Conservation (phyloP, 352 stramenopile species). For the Phytopythium chamaehyphon region DNA sequence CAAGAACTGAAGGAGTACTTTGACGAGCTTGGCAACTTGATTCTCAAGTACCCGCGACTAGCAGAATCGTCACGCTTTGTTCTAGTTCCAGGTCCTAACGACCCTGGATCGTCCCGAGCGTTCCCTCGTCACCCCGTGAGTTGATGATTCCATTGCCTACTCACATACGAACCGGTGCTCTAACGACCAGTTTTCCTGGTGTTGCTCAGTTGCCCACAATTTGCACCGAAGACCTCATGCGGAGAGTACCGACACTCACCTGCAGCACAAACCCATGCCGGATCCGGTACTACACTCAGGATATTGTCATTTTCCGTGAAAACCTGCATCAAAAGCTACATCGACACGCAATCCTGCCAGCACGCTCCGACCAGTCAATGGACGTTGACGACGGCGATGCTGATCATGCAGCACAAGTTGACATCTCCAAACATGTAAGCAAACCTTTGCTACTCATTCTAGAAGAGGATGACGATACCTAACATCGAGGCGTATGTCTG, state of each 20-base stretch:
- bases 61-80: slow-evolving; percentile 87
- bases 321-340: slow-evolving; percentile 91
- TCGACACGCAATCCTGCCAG: slow-evolving; percentile 76
- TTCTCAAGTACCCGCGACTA: slow-evolving; percentile 82
- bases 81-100: slow-evolving; percentile 90
- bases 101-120: slow-evolving; percentile 79
- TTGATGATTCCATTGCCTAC: background rate
- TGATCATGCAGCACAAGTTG: slow-evolving; percentile 32
- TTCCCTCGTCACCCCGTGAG: slow-evolving; percentile 76
- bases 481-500: slow-evolving; percentile 5
- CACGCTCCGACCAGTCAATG: slow-evolving; percentile 18
- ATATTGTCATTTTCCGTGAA: slow-evolving; percentile 92
- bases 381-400: slow-evolving; percentile 30
- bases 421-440: slow-evolving; percentile 81
- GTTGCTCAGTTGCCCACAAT: slow-evolving; percentile 48
- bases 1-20: slow-evolving; percentile 83
- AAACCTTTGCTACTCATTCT: background rate
- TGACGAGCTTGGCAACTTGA: slow-evolving; percentile 89
- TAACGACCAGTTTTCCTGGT: slow-evolving; percentile 1
- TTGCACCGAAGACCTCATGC: slow-evolving; percentile 68
- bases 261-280: slow-evolving; percentile 92
- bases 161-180: background rate
- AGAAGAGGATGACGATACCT: background rate
- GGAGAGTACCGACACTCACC: slow-evolving; percentile 65
- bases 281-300: slow-evolving; percentile 91